Percentiles rank a stretch among this genome's conserved stretches.
phyloP scores from a whole-genome alignment of 169 alveolate species.

The Babesia bovis region DNA sequence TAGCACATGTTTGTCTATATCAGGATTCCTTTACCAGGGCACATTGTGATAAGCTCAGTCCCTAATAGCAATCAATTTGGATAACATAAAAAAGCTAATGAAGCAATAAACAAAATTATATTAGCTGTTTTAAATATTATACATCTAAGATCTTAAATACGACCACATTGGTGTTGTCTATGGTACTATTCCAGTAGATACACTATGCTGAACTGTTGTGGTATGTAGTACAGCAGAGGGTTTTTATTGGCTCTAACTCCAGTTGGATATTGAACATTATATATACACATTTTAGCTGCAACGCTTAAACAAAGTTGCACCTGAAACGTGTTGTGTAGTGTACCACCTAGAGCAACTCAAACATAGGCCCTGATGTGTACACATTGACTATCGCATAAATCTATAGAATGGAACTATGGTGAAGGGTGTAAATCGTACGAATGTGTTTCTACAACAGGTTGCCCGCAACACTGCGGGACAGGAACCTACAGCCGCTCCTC shows the following conservation, averaged over 20 bases:
- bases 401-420: slow-evolving; percentile 35
- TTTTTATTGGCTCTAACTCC: too few relatives aligned
- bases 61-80: too few relatives aligned
- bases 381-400: neutral
- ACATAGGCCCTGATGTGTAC: neutral
- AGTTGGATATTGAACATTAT: too few relatives aligned
- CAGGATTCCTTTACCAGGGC: too few relatives aligned
- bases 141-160: too few relatives aligned
- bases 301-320: neutral
- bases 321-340: slow-evolving; percentile 5
- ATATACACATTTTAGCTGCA: neutral
- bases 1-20: too few relatives aligned
- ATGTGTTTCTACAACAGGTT: slow-evolving; percentile 46
- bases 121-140: too few relatives aligned
- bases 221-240: neutral
- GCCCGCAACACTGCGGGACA: slow-evolving; percentile 38
- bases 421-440: slow-evolving; percentile 49
- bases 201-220: neutral
- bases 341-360: neutral
- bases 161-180: neutral
- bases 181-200: neutral
- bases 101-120: too few relatives aligned
- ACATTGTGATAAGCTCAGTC: too few relatives aligned
- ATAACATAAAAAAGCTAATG: too few relatives aligned
- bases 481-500: neutral